phyloP scores from a whole-genome alignment of 768 basidiomycete species.

The Clavulina sp. region DNA sequence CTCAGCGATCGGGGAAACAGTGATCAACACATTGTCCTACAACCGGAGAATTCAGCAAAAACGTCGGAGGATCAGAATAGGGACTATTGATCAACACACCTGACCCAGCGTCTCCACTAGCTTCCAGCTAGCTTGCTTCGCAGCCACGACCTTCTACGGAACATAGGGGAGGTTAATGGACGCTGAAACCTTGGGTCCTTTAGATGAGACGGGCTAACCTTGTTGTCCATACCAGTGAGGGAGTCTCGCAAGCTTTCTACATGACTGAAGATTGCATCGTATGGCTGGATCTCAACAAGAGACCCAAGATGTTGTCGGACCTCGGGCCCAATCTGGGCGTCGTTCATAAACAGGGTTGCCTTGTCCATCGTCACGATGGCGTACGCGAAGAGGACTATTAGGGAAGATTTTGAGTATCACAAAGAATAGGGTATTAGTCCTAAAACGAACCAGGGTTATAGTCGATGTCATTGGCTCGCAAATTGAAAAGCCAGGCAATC shows the following conservation, averaged over 20 bases:
- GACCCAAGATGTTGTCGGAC: conserved; percentile 31
- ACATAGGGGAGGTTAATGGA: background rate
- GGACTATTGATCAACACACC: background rate
- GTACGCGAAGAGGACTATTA: conserved; percentile 78
- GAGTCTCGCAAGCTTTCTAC: conserved; percentile 29
- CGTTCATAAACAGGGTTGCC: conserved; percentile 53
- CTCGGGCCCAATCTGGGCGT: conserved; percentile 28
- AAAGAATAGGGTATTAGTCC: background rate
- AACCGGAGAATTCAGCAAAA: background rate
- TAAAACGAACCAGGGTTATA: conserved; percentile 48
- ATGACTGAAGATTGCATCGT: conserved; percentile 47
- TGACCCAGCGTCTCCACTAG: conserved; percentile 64
- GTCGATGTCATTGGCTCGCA: conserved; percentile 81
- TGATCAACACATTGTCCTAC: conserved; percentile 42
- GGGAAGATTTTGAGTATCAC: background rate
- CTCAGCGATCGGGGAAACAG: conserved; percentile 58
- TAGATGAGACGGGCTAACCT: conserved; percentile 12
- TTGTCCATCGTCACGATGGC: conserved; percentile 47
- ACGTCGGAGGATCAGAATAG: background rate
- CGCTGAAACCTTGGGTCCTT: conserved; percentile 4
- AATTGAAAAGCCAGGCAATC: conserved; percentile 85
- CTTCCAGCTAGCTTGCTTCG: conserved; percentile 63
- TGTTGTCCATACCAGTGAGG: background rate
- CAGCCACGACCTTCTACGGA: conserved; percentile 50
- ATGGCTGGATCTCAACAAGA: conserved; percentile 49